phyloP scores from a whole-genome alignment of 495 filamentous ascomycete genomes.

The Talaromyces nanjingensis region DNA sequence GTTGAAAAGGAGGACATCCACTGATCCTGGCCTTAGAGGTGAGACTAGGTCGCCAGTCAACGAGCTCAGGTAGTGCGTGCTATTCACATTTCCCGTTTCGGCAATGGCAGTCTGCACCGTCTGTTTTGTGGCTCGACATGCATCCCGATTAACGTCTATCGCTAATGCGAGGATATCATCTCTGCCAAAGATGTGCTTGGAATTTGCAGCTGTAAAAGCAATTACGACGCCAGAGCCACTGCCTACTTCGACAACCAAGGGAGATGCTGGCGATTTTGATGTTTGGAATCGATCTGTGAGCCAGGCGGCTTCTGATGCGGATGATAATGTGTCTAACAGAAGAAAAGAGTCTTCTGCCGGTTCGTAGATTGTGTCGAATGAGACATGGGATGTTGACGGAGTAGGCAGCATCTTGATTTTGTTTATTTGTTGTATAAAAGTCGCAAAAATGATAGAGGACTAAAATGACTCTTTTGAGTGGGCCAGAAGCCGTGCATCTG shows the following conservation, averaged over 20 bases:
- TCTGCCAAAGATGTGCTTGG: slow-evolving; percentile 63
- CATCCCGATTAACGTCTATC: slow-evolving; percentile 75
- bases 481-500: not conserved
- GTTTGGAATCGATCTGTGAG: slow-evolving; percentile 49
- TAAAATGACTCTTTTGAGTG: slow-evolving; percentile 1
- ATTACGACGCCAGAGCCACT: slow-evolving; percentile 88
- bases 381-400: slow-evolving; percentile 83
- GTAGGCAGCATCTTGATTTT: slow-evolving; percentile 69
- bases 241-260: slow-evolving; percentile 78
- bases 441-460: not conserved
- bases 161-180: slow-evolving; percentile 62
- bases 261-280: slow-evolving; percentile 18
- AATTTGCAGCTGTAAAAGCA: slow-evolving; percentile 75
- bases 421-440: not conserved
- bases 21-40: slow-evolving; percentile 43
- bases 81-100: slow-evolving; percentile 15
- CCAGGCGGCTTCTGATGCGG: slow-evolving; percentile 60
- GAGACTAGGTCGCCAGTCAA: slow-evolving; percentile 59
- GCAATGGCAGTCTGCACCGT: slow-evolving; percentile 54
- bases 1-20: slow-evolving; percentile 92
- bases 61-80: slow-evolving; percentile 38
- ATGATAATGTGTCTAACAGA: slow-evolving; percentile 88
- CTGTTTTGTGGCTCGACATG: slow-evolving; percentile 59
- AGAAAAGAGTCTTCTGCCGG: slow-evolving; percentile 93
- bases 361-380: slow-evolving; percentile 80